Evolutionary conservation across 805 yeast genomes (phyloP).

Genomic region (Candida ovalis): DNA sequence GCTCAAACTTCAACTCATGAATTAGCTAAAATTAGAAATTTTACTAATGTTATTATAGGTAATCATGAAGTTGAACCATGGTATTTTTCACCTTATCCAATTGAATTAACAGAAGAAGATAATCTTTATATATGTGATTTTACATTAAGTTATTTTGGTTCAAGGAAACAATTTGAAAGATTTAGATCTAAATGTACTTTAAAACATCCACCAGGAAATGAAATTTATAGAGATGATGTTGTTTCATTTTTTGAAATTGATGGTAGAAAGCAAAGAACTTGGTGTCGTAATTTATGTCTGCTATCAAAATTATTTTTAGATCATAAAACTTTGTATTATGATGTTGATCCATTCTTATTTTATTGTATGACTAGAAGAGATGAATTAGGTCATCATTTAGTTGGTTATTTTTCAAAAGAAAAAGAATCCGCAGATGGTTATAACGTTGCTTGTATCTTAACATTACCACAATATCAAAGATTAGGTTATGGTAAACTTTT

Average conservation of each 20-base stretch:
- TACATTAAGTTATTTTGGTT: slow-evolving; percentile 83
- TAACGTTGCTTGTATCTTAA: slow-evolving; percentile 94
- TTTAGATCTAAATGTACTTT: slow-evolving; percentile 83
- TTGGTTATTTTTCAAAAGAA: slow-evolving; percentile 95
- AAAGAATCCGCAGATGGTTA: slow-evolving; percentile 94
- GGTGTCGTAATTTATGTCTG: slow-evolving; percentile 95
- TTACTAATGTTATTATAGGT: slow-evolving; percentile 77
- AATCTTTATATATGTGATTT: slow-evolving; percentile 88
- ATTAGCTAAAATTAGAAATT: slow-evolving; percentile 85
- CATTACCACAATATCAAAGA: slow-evolving; percentile 94
- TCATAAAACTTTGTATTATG: slow-evolving; percentile 94
- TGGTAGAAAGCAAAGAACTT: slow-evolving; percentile 91
- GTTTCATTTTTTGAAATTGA: slow-evolving; percentile 97
- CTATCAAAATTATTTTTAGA: slow-evolving; percentile 88
- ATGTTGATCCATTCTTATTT: slow-evolving; percentile 95
- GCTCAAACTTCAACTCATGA: slow-evolving; percentile 79
- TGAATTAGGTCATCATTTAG: slow-evolving; percentile 89
- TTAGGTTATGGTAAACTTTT: slow-evolving; percentile 90
- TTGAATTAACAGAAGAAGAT: slow-evolving; percentile 91
- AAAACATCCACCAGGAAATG: slow-evolving; percentile 98
- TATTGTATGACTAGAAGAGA: slow-evolving; percentile 93
- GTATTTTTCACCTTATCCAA: slow-evolving; percentile 97
- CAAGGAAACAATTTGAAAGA: slow-evolving; percentile 86
- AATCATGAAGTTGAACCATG: slow-evolving; percentile 94
- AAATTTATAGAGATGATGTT: slow-evolving; percentile 87